These are phyloP conservation scores for Cinnamomum chago DNA, from an alignment of 164 flowering plant species.

Conservation along the genomic window DNA sequence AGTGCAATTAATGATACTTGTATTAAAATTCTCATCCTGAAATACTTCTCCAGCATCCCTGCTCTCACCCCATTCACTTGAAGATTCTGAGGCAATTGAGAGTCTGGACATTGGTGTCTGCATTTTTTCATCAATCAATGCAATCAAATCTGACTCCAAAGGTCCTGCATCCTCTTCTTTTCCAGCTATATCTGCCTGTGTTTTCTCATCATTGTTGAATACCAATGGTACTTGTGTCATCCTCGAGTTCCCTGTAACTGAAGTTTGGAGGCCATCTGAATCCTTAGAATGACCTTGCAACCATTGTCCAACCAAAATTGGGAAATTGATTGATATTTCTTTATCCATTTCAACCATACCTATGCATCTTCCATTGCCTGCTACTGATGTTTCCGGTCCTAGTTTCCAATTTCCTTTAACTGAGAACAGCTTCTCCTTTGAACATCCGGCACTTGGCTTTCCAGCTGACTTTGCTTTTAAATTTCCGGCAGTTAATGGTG, in stretches of 20 bases:
- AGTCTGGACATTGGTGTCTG: slow-evolving; percentile 3
- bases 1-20: slow-evolving; percentile 25
- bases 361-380: slow-evolving; percentile 2
- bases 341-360: slow-evolving; percentile 7
- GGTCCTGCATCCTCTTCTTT: slow-evolving; percentile 38
- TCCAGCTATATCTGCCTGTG: slow-evolving; percentile 83
- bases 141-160: neutral
- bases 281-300: slow-evolving; percentile 1
- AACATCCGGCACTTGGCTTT: neutral
- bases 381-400: slow-evolving; percentile 6
- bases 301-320: neutral
- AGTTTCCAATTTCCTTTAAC: slow-evolving; percentile 12
- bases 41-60: slow-evolving; percentile 18
- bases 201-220: slow-evolving; percentile 25
- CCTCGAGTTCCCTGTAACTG: slow-evolving; percentile 6
- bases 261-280: neutral
- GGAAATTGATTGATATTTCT: neutral
- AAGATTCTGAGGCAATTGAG: slow-evolving; percentile 6
- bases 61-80: slow-evolving; percentile 3
- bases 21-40: slow-evolving; percentile 37
- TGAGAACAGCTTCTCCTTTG: slow-evolving; percentile 12
- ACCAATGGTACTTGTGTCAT: neutral
- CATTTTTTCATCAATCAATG: neutral
- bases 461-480: neutral
- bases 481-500: neutral